Percentiles rank a stretch among this genome's conserved stretches.
Conservation (phyloP, 2,329 filamentous ascomycete genomes). For the Zasmidium cellare region DNA sequence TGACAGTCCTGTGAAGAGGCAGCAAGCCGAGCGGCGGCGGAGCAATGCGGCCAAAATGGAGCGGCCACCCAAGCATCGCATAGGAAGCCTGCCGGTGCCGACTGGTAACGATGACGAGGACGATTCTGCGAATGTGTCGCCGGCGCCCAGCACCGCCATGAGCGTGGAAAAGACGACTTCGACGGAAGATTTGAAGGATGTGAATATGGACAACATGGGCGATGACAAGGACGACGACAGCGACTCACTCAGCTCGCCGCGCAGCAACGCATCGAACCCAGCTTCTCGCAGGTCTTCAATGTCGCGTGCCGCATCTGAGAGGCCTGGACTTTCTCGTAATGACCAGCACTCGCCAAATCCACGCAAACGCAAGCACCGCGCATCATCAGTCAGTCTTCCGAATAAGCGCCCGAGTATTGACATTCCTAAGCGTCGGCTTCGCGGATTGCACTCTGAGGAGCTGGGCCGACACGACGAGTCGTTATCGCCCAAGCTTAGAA, state of each 20-base stretch:
- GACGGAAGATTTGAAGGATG: constrained; percentile 19
- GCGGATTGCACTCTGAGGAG: constrained; percentile 32
- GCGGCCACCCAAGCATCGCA: constrained; percentile 28
- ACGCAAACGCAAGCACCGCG: constrained; percentile 39
- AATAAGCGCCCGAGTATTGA: constrained; percentile 35
- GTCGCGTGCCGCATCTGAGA: constrained; percentile 32
- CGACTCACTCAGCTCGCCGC: constrained; percentile 33
- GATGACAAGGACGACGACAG: constrained; percentile 27
- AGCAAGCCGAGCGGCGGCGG: constrained; percentile 37
- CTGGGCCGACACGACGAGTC: constrained; percentile 46
- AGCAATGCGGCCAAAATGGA: constrained; percentile 19
- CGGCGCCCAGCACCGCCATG: constrained; percentile 28
- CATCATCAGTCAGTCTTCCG: constrained; percentile 34
- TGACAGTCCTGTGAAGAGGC: constrained; percentile 43
- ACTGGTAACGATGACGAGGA: constrained; percentile 32
- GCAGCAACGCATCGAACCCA: constrained; percentile 23
- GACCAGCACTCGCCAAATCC: constrained; percentile 32
- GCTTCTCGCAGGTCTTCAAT: constrained; percentile 27
- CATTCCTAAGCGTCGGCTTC: constrained; percentile 26
- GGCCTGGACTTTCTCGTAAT: constrained; percentile 23
- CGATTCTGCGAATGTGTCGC: constrained; percentile 30
- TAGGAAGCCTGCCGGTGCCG: constrained; percentile 33
- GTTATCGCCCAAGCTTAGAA: constrained; percentile 58
- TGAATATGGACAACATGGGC: constrained; percentile 22
- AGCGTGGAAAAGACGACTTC: constrained; percentile 23